Evolutionary conservation across 257 asterid genomes (phyloP).

Genomic region (Petunia secreta): DNA sequence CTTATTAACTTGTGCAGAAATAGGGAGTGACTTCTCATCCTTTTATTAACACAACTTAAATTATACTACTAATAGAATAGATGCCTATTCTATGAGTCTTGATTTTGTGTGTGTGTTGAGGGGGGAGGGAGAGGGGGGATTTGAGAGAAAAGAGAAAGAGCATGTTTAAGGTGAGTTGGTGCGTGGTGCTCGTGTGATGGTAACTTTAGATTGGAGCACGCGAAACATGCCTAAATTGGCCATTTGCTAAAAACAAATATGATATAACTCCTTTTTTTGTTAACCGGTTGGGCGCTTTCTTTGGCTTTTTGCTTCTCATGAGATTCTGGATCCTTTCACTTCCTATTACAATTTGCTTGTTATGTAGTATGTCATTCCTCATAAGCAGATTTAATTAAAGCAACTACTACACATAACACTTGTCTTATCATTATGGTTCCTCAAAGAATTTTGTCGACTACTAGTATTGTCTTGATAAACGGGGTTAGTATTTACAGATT

Average conservation of each 20-base stretch:
- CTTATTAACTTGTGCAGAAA: too few species aligned
- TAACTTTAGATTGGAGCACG: background rate
- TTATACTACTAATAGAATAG: background rate
- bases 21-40: too few species aligned
- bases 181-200: conserved; percentile 23
- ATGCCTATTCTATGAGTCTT: background rate
- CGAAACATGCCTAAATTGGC: conserved; percentile 2
- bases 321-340: background rate
- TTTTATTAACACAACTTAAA: too few species aligned
- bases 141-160: background rate
- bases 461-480: background rate
- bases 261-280: background rate
- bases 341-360: background rate
- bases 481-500: background rate
- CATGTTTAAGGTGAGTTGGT: background rate
- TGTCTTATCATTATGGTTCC: too few species aligned
- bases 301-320: conserved; percentile 20
- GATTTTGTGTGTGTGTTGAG: background rate
- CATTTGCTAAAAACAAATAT: background rate
- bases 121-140: background rate
- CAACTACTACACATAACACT: too few species aligned
- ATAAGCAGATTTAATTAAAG: too few species aligned
- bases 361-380: too few species aligned
- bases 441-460: too few species aligned
- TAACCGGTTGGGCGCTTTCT: background rate